These are phyloP conservation scores for Abelmoschus esculentus DNA, from an alignment of 345 rosid genomes.

Conservation along the genomic window DNA sequence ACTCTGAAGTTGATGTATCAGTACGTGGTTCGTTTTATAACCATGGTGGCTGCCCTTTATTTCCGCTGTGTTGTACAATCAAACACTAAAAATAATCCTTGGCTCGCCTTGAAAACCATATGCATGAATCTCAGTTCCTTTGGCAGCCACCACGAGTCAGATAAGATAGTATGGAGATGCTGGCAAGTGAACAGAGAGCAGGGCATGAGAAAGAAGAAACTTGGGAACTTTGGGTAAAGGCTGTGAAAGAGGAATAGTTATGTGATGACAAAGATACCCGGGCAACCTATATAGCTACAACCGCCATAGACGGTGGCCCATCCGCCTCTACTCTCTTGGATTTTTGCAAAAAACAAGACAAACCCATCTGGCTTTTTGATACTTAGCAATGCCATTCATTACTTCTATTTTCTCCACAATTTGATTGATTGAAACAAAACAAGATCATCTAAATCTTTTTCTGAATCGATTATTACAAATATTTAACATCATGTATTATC, in stretches of 20 bases:
- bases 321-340: neutral
- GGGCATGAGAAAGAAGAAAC: neutral
- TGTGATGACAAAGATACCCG: neutral
- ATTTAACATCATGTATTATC: too few relatives aligned
- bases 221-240: neutral
- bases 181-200: neutral
- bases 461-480: too few relatives aligned
- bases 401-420: too few relatives aligned
- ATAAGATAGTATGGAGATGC: slow-evolving; percentile 1
- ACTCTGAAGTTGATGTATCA: slow-evolving; percentile 1
- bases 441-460: too few relatives aligned
- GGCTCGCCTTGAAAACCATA: neutral
- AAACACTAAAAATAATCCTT: neutral
- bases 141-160: too few relatives aligned
- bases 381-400: neutral
- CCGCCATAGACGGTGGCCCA: neutral
- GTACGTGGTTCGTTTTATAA: neutral
- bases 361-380: neutral
- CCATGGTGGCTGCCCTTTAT: slow-evolving; percentile 1
- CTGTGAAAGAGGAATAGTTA: neutral
- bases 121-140: neutral
- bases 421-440: too few relatives aligned
- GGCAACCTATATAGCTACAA: neutral
- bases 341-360: neutral
- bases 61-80: neutral